Conservation (phyloP, 148 eudicot species). For the Rhododendron ovatum region DNA sequence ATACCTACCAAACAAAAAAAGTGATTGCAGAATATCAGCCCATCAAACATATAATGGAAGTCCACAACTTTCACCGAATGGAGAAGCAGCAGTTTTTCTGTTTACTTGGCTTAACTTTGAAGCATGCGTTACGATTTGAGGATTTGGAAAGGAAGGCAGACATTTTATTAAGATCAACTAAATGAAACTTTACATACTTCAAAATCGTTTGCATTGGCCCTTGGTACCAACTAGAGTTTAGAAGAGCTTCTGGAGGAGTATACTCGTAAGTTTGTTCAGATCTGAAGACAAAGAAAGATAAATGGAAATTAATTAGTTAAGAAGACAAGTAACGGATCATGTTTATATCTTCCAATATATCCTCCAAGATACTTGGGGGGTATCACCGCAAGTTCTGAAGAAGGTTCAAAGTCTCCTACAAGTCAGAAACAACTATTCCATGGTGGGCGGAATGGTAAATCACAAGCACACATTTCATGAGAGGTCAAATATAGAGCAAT, state of each 20-base stretch:
- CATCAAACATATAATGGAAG: background rate
- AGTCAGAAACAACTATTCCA: background rate
- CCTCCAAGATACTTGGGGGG: background rate
- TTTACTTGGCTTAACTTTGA: background rate
- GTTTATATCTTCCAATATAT: background rate
- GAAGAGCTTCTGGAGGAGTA: conserved; percentile 92
- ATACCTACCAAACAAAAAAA: conserved; percentile 51
- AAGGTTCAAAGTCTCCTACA: background rate
- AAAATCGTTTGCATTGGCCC: conserved; percentile 56
- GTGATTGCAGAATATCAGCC: conserved; percentile 6
- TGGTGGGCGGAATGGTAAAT: background rate
- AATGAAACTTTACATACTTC: conserved; percentile 45
- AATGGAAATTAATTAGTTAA: background rate
- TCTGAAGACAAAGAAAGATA: conserved; percentile 29
- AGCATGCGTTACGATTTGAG: background rate
- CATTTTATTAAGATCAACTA: conserved; percentile 2
- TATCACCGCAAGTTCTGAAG: background rate
- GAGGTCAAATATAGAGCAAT: background rate
- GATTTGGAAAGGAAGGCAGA: background rate
- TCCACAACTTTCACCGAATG: background rate
- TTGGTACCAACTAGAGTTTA: conserved; percentile 80
- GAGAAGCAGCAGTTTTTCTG: background rate
- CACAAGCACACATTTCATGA: background rate
- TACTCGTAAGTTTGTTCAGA: conserved; percentile 94
- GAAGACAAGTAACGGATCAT: background rate